These are phyloP conservation scores for Corchorus olitorius DNA, from an alignment of 345 rosid species.

Conservation along the genomic window DNA sequence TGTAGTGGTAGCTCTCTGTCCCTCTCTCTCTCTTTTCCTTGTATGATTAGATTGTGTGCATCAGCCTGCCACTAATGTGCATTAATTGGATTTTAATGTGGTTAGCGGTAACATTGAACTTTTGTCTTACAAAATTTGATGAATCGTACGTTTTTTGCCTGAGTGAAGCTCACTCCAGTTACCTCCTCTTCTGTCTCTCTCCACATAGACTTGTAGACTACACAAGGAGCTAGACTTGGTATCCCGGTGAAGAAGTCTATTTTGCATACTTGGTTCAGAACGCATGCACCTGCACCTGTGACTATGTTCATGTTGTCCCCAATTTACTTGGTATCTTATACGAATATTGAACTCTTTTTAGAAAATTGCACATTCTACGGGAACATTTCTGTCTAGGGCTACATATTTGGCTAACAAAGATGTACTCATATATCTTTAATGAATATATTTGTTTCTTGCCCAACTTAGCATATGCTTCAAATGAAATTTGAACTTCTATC, in stretches of 20 bases:
- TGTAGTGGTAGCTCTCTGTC: constrained; percentile 2
- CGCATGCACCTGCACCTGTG: neutral
- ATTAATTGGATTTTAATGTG: neutral
- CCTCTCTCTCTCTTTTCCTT: neutral
- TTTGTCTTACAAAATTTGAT: neutral
- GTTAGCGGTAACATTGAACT: neutral
- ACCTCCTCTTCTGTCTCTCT: neutral
- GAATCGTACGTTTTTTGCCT: neutral
- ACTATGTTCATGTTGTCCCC: neutral
- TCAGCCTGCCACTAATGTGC: neutral
- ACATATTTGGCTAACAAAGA: neutral
- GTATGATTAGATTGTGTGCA: neutral
- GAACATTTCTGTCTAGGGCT: neutral
- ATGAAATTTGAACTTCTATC: no score
- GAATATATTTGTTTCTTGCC: neutral
- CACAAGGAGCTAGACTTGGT: neutral
- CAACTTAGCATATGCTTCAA: neutral
- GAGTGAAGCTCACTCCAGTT: neutral
- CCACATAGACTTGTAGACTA: neutral
- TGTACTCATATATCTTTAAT: neutral
- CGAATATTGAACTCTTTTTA: neutral
- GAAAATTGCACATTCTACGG: neutral
- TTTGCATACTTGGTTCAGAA: neutral
- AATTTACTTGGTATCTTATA: neutral
- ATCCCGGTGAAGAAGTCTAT: neutral